phyloP scores from a whole-genome alignment of 305 asterid species.

The Lippia alba region DNA sequence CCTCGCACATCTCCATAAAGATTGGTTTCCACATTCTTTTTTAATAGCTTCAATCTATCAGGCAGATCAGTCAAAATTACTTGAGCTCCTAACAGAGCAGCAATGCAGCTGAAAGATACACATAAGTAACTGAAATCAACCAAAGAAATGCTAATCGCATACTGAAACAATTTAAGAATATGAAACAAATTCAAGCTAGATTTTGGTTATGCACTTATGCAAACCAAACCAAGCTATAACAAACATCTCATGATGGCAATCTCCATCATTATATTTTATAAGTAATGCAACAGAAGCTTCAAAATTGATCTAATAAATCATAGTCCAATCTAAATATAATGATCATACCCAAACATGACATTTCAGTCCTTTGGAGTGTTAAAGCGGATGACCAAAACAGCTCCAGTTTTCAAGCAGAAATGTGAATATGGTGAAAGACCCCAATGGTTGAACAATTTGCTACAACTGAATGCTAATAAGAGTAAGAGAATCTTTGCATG shows the following conservation, averaged over 20 bases:
- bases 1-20: conserved; percentile 78
- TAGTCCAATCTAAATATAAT: background rate
- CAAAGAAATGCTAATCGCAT: background rate
- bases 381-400: background rate
- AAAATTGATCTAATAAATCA: background rate
- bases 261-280: background rate
- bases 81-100: conserved; percentile 87
- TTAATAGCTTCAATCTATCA: conserved; percentile 80
- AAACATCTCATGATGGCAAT: background rate
- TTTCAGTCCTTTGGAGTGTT: background rate
- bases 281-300: background rate
- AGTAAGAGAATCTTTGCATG: background rate
- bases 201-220: background rate
- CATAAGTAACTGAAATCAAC: conserved; percentile 22
- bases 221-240: background rate
- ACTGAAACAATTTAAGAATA: background rate
- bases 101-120: conserved; percentile 69
- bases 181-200: background rate
- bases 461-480: background rate
- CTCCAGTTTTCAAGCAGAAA: background rate
- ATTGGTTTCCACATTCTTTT: conserved; percentile 80
- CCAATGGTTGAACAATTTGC: conserved; percentile 2
- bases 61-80: conserved; percentile 88
- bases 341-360: background rate
- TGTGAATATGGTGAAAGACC: background rate